Base-by-base conservation (phyloP, 192 early-diverging fungal species). In the Dimargaris cristalligena region DNA sequence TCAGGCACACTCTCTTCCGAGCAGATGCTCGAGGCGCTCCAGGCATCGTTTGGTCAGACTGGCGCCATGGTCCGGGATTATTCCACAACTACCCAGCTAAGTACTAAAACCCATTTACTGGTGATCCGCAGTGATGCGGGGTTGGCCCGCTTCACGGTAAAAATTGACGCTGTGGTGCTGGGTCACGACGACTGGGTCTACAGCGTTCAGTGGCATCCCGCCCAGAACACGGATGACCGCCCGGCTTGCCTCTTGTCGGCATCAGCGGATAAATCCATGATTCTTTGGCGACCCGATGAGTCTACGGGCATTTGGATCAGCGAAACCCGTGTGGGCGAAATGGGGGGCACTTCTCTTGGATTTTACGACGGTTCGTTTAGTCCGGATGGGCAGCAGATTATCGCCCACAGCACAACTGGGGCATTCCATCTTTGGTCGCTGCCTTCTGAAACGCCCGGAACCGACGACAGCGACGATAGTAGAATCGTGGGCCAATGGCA, bases 111-210 rank as follows among this genome's bases (percentile, higher is more conserved):
- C 9, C 88, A 94, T 63, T 34, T 83, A 26, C 74, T 94, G 29
- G 73, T 85, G 1, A 75, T 85, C 1, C 47, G 60, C 44, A 2
- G 51, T 35, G 62, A 30, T 28, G 62, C 65, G 52, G 34, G 63
- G 22, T 25, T 46, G 38, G 45, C 48, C 26, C 63, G 66, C 4
- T 80, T 75, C 46, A 67, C 78, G 8, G 75, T 90, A 35, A 80
- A 88, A 67, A 82, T 94, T 62, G 92, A 98, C 67, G 81, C 92
- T 4, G 75, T 98, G 20, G 73, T 98, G n/a, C 71, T 90, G 66
- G 92, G 89, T 0, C 95, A 98, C 67, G 95, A 98, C 60, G 92
- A 91, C 60, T 94, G 92, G 92, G 89, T 96, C 23, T 84, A 87
- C 67, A 80, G 80, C 34, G 82, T 88, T 46, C 61, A 73, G 35